phyloP scores from a whole-genome alignment of 2,329 filamentous ascomycete species.

The Calonectria honghensis region DNA sequence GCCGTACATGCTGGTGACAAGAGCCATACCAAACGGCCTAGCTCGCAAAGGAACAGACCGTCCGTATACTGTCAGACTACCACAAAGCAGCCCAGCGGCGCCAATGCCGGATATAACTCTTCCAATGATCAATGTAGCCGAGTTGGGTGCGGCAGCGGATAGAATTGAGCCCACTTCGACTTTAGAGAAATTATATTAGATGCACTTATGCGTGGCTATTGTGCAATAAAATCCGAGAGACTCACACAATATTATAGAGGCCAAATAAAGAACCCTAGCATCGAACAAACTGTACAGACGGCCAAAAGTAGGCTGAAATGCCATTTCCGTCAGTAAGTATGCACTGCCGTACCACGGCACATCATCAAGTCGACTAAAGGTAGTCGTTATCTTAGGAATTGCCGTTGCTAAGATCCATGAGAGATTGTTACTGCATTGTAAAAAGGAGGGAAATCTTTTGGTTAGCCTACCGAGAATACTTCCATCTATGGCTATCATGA shows the following conservation, averaged over 20 bases:
- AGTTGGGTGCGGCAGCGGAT: neutral
- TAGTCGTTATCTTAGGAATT: neutral
- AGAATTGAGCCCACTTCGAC: neutral
- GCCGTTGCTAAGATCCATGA: neutral
- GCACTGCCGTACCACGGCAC: slow-evolving; percentile 9
- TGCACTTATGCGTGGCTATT: neutral
- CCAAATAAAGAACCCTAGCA: neutral
- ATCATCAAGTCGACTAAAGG: slow-evolving; percentile 4
- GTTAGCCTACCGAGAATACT: neutral
- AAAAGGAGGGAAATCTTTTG: neutral
- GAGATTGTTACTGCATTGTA: too few species aligned
- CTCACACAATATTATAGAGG: slow-evolving; percentile 30
- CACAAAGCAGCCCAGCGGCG: neutral
- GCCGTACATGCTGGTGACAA: slow-evolving; percentile 10
- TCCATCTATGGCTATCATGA: slow-evolving; percentile 13
- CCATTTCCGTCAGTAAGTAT: slow-evolving; percentile 14
- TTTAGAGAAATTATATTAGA: slow-evolving; percentile 32
- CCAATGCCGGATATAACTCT: slow-evolving; percentile 1
- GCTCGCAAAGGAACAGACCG: neutral
- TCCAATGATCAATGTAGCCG: slow-evolving; percentile 1
- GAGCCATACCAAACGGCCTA: slow-evolving; percentile 7
- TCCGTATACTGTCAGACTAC: slow-evolving; percentile 13
- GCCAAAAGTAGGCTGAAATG: slow-evolving; percentile 8
- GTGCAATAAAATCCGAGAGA: neutral
- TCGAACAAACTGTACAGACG: slow-evolving; percentile 8